Base-by-base conservation (phyloP, 2,329 filamentous ascomycete species). In the Hypoxylon sp. region DNA sequence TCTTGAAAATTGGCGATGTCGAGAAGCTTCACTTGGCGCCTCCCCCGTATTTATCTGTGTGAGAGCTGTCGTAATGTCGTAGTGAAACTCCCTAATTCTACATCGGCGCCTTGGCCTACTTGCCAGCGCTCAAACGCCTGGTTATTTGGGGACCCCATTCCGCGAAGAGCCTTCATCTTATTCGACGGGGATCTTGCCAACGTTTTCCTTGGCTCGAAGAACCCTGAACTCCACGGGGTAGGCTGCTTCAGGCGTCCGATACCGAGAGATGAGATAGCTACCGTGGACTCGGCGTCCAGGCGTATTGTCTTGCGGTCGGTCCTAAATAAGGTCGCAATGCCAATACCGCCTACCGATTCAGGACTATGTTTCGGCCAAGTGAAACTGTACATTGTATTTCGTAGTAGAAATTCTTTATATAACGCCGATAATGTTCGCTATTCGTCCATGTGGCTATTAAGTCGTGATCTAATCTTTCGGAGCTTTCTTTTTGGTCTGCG, bases 351-450 rank as follows among this genome's bases (percentile, higher is more conserved):
- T 63, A 63, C 50, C 54, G 56, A 56, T 67, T 67, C 29, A 47
- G 63, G 57, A 58, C 61, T 58, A 53, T 52, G 63, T 71, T 67
- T 69, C 52, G 66, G 69, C 63, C 61, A 69, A 71, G 60, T 42
- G 39, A 54, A 60, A 39, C 60, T 64, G 24, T 64, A 31, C 17
- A 54, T 37, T 17, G 13, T 11, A 51, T 58, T 56, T 55, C 50
- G 26, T 26, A 33, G 35, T 14, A 33, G 11, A 54, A 59, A 39
- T 48, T 56, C 50, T 67, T 66, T 64, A 71, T 65, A 71, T 65
- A 69, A 63, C 63, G 37, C 44, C 24, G 53, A 52, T 39, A 37
- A 35, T 62, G 37, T 24, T 69, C 66, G 48, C 65, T 46, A 55
- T 67, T 14, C 42, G 42, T 58, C 46, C 24, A 53, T 53, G 60